Evolutionary conservation across 345 rosid species (phyloP).

Genomic region (Litchi chinensis): DNA sequence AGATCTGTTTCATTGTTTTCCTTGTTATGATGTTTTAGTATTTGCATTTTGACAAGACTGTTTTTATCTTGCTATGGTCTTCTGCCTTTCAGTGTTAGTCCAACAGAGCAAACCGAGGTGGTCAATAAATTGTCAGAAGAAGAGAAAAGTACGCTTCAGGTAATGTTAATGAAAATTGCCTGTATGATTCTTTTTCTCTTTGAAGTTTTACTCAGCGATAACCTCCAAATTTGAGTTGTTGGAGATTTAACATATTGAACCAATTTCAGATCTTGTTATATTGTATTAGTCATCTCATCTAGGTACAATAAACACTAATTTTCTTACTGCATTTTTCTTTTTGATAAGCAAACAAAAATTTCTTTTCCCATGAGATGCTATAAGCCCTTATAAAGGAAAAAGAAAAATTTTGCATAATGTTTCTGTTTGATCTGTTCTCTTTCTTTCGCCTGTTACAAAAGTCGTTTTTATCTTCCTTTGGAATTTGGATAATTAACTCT

Average conservation of each 20-base stretch:
- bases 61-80: conserved; percentile 6
- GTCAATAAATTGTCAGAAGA: conserved; percentile 68
- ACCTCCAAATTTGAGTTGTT: not conserved
- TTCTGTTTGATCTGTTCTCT: not conserved
- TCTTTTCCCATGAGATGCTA: not conserved
- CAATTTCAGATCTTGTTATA: not conserved
- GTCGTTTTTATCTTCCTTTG: not conserved
- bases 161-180: conserved; percentile 20
- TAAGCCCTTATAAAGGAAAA: not conserved
- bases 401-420: not conserved
- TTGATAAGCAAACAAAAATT: not conserved
- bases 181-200: not conserved
- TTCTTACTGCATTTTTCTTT: not conserved
- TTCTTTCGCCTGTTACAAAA: not conserved
- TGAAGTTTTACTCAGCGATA: not conserved
- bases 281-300: not conserved
- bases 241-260: not conserved
- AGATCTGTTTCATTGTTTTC: not conserved
- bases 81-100: conserved; percentile 48
- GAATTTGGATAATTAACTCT: not conserved
- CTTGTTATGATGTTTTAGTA: not conserved
- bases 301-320: not conserved
- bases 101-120: conserved; percentile 49
- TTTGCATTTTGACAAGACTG: conserved; percentile 13
- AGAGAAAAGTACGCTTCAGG: conserved; percentile 76